Conservation (phyloP, 371 early-diverging fungal genomes). For the Syncephalis plumigaleata region DNA sequence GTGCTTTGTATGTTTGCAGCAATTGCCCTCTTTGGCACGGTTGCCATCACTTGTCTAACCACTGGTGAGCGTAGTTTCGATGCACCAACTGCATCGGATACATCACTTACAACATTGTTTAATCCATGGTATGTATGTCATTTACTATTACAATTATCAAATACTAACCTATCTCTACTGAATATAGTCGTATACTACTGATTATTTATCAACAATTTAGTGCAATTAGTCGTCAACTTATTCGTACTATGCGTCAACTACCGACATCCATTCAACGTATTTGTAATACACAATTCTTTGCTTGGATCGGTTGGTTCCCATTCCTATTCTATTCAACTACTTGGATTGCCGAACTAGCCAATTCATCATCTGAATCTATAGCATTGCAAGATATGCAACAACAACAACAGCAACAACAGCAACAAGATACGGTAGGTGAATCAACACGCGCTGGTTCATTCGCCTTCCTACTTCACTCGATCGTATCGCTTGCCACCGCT, state of each 20-base stretch:
- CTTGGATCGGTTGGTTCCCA: conserved; percentile 95
- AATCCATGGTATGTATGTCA: no score
- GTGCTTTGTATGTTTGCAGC: conserved; percentile 58
- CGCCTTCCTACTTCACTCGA: conserved; percentile 60
- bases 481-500: conserved; percentile 53
- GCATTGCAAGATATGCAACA: conserved; percentile 1
- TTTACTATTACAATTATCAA: no score
- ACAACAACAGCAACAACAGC: conserved; percentile 7
- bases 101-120: no score
- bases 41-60: conserved; percentile 46
- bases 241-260: conserved; percentile 27
- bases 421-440: conserved; percentile 31
- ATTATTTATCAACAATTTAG: no score
- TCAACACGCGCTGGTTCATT: conserved; percentile 72
- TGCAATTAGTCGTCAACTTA: conserved; percentile 7
- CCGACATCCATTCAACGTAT: conserved; percentile 54
- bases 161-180: no score
- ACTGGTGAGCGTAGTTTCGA: conserved; percentile 22
- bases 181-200: no score
- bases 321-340: conserved; percentile 82
- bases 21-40: conserved; percentile 31
- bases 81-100: no score
- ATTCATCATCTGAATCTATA: conserved; percentile 5
- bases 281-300: conserved; percentile 79
- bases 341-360: conserved; percentile 48